Conservation (phyloP, 768 basidiomycete species). For the Amanita subjunquillea region DNA sequence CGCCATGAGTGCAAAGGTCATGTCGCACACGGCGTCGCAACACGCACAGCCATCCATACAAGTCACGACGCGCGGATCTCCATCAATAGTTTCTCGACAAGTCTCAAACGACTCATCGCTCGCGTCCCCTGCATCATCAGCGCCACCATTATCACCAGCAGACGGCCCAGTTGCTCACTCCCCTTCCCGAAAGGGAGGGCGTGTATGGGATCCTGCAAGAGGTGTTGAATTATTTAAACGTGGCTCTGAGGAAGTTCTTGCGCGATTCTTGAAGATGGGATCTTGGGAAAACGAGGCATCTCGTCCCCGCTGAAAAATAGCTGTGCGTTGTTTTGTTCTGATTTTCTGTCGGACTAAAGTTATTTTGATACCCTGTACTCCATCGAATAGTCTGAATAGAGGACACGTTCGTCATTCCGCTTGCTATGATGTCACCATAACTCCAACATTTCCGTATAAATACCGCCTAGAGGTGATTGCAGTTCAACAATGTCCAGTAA, state of each 20-base stretch:
- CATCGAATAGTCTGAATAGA: not conserved
- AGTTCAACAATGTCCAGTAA: not conserved
- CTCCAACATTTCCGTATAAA: not conserved
- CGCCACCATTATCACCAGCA: slow-evolving; percentile 40
- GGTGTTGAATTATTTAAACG: slow-evolving; percentile 81
- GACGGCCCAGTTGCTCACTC: slow-evolving; percentile 25
- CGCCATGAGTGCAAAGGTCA: slow-evolving; percentile 1
- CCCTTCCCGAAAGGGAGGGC: slow-evolving; percentile 35
- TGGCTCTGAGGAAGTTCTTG: slow-evolving; percentile 80
- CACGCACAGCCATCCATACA: not conserved
- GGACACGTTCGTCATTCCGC: not conserved
- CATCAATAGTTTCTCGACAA: slow-evolving; percentile 23
- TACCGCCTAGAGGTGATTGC: no score
- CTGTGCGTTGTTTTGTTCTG: not conserved
- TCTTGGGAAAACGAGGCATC: slow-evolving; percentile 50
- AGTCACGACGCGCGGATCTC: not conserved
- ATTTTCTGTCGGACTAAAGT: slow-evolving; percentile 1
- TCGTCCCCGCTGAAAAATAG: slow-evolving; percentile 7
- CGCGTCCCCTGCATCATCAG: slow-evolving; percentile 45
- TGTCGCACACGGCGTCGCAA: not conserved
- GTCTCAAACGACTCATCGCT: slow-evolving; percentile 21
- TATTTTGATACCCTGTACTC: slow-evolving; percentile 1
- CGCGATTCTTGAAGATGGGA: slow-evolving; percentile 73
- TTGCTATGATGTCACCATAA: not conserved
- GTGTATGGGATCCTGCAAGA: slow-evolving; percentile 82